Conservation (phyloP, 2,329 filamentous ascomycete species). For the Geoglossum cookeanum region DNA sequence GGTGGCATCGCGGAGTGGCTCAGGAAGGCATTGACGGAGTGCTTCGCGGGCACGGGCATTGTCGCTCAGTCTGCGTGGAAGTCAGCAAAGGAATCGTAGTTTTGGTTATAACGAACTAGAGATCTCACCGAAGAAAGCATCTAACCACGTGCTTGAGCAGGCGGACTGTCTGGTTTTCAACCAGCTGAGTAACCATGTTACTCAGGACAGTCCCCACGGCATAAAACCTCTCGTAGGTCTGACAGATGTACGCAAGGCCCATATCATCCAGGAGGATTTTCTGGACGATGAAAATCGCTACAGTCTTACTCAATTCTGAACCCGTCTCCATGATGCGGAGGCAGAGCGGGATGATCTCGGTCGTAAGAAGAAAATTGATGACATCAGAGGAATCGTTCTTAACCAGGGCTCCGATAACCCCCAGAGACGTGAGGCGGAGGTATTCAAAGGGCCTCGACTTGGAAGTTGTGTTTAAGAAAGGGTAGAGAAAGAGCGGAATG, state of each 20-base stretch:
- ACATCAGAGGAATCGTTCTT: slow-evolving; percentile 98
- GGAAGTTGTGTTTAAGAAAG: slow-evolving; percentile 95
- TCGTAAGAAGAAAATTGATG: slow-evolving; percentile 96
- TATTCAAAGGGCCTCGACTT: slow-evolving; percentile 98
- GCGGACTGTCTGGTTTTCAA: slow-evolving; percentile 91
- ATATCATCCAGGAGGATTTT: slow-evolving; percentile 96
- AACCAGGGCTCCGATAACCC: slow-evolving; percentile 89
- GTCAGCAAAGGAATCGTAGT: not conserved
- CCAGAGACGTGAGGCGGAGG: slow-evolving; percentile 81
- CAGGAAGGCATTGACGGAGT: slow-evolving; percentile 83
- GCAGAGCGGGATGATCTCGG: slow-evolving; percentile 94
- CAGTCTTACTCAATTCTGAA: slow-evolving; percentile 94
- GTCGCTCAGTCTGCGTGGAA: slow-evolving; percentile 54
- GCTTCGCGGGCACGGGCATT: slow-evolving; percentile 92
- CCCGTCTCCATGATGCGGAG: slow-evolving; percentile 98
- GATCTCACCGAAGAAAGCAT: slow-evolving; percentile 73
- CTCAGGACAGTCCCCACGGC: slow-evolving; percentile 92
- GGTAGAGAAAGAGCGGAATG: slow-evolving; percentile 92
- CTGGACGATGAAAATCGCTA: slow-evolving; percentile 98
- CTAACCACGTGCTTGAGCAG: slow-evolving; percentile 93
- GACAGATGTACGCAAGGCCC: slow-evolving; percentile 93
- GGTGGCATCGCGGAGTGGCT: slow-evolving; percentile 94
- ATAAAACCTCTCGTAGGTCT: slow-evolving; percentile 96
- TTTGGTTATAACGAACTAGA: not conserved
- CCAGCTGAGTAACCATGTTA: slow-evolving; percentile 96